phyloP scores from a whole-genome alignment of 805 yeast genomes.

The Yarrowia sp. region DNA sequence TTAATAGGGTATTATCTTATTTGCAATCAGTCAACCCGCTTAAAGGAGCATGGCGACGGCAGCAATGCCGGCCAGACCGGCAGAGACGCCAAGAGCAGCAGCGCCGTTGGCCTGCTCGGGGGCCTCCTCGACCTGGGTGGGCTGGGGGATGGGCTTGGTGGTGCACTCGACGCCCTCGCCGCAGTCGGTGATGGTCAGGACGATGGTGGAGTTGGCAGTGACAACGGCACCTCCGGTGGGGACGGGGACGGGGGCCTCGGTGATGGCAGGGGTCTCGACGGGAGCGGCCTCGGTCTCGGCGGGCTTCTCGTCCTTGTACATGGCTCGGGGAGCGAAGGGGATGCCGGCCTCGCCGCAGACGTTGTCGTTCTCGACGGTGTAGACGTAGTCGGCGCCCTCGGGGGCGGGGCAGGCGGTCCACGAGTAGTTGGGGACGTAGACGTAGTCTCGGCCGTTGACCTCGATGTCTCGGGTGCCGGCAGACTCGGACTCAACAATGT shows the following conservation, averaged over 20 bases:
- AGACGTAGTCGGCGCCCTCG: background rate
- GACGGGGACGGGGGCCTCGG: constrained; percentile 25
- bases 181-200: constrained; percentile 13
- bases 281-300: constrained; percentile 4
- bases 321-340: constrained; percentile 20
- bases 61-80: constrained; percentile 22
- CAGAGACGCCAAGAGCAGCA: constrained; percentile 21
- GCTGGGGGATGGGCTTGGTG: constrained; percentile 6
- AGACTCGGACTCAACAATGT: constrained; percentile 7
- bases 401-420: constrained; percentile 26
- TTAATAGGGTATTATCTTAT: background rate
- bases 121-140: constrained; percentile 14
- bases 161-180: background rate
- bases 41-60: constrained; percentile 21
- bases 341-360: constrained; percentile 9
- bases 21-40: background rate
- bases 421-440: constrained; percentile 2
- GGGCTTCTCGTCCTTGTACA: background rate
- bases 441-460: constrained; percentile 15
- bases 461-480: constrained; percentile 8
- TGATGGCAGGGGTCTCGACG: constrained; percentile 21
- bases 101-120: constrained; percentile 27
- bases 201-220: constrained; percentile 21
- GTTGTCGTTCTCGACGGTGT: constrained; percentile 11
- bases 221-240: constrained; percentile 21